Percentiles rank a stretch among this genome's conserved stretches.
phyloP scores from a whole-genome alignment of 768 basidiomycete species.

The Mycena floridula region DNA sequence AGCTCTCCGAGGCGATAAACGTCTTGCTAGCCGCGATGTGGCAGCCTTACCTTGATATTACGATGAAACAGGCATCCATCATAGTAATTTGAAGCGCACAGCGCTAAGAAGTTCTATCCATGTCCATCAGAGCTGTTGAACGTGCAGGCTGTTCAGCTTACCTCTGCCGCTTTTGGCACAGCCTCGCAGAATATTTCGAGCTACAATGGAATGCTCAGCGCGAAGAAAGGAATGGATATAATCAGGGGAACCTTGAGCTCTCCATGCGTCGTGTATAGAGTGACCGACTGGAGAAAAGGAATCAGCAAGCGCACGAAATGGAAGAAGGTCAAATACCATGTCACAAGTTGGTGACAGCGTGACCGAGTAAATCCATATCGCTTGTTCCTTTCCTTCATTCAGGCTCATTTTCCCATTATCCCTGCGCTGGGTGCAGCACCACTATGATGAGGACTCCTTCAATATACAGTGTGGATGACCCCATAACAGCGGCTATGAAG shows the following conservation, averaged over 20 bases:
- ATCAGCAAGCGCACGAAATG: not conserved
- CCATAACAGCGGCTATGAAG: slow-evolving; percentile 58
- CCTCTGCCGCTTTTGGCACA: slow-evolving; percentile 92
- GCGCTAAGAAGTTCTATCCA: slow-evolving; percentile 85
- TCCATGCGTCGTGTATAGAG: slow-evolving; percentile 88
- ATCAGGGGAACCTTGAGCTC: slow-evolving; percentile 75
- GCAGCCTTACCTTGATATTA: too few species aligned
- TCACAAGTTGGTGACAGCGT: too few species aligned
- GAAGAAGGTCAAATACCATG: slow-evolving; percentile 9
- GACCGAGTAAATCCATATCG: slow-evolving; percentile 8
- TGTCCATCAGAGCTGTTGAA: slow-evolving; percentile 6
- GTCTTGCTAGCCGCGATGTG: too few species aligned
- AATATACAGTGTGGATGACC: slow-evolving; percentile 71
- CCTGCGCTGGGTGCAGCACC: too few species aligned
- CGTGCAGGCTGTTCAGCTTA: slow-evolving; percentile 20
- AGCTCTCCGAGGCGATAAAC: too few species aligned
- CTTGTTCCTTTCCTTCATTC: slow-evolving; percentile 11
- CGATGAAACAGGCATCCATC: slow-evolving; percentile 85
- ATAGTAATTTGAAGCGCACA: slow-evolving; percentile 87
- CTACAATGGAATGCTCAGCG: slow-evolving; percentile 30
- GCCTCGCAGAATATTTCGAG: slow-evolving; percentile 98
- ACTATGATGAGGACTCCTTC: slow-evolving; percentile 66
- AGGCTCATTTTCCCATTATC: slow-evolving; percentile 18
- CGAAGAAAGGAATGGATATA: not conserved
- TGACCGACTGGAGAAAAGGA: slow-evolving; percentile 65